Conservation (phyloP, 345 rosid species). For the Odontarrhena argentea region DNA sequence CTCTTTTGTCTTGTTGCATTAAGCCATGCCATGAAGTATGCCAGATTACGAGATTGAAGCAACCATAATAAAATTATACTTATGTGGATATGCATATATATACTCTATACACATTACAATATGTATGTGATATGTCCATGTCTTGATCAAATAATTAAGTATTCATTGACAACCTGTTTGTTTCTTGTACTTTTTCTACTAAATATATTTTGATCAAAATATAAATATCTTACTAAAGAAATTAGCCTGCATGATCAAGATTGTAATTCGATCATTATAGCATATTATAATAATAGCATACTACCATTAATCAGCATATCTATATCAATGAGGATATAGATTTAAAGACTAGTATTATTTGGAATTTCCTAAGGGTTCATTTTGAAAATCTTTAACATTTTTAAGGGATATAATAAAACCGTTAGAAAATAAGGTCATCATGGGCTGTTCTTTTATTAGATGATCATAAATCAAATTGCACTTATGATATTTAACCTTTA, state of each 20-base stretch:
- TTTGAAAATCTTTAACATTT: not conserved
- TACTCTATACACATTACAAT: conserved; percentile 2
- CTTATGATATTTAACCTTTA: not conserved
- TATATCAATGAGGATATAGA: not conserved
- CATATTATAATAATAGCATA: not conserved
- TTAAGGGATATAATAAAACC: not conserved
- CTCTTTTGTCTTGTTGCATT: conserved; percentile 31
- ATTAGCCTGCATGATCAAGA: not conserved
- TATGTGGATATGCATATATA: conserved; percentile 7
- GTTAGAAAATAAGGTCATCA: conserved; percentile 17
- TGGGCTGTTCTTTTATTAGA: conserved; percentile 23
- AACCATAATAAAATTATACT: conserved; percentile 6
- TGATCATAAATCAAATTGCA: conserved; percentile 20
- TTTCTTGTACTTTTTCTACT: not conserved
- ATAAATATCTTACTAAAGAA: too few species aligned
- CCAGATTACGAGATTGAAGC: conserved; percentile 18
- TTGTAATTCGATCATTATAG: not conserved
- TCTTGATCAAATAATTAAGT: conserved; percentile 18
- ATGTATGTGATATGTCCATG: conserved; percentile 1
- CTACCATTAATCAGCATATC: not conserved
- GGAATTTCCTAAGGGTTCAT: conserved; percentile 3
- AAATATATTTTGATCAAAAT: too few species aligned
- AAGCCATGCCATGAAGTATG: conserved; percentile 37
- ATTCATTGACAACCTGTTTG: conserved; percentile 29
- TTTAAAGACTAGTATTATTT: not conserved